A percentile compares a stretch with the other conserved stretches of the same genome.
Evolutionary conservation across 805 yeast genomes (phyloP).

Genomic region (Peterozyma xylosa): DNA sequence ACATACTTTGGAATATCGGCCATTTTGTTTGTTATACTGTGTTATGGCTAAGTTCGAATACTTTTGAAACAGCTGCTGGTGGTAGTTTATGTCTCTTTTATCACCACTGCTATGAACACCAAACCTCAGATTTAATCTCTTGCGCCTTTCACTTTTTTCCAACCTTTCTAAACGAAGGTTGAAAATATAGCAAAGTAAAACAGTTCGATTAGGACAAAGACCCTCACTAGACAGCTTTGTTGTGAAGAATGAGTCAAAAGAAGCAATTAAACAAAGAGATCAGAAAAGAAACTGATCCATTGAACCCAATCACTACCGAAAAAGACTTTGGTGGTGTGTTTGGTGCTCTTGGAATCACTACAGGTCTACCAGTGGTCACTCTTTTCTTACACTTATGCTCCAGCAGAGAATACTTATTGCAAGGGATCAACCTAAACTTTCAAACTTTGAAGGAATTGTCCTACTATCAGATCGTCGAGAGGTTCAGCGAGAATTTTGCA

Average conservation of each 20-base stretch:
- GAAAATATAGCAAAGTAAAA: too few relatives aligned
- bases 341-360: conserved; percentile 64
- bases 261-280: too few relatives aligned
- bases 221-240: too few relatives aligned
- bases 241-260: too few relatives aligned
- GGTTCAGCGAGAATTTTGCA: conserved; percentile 25
- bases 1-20: conserved; percentile 11
- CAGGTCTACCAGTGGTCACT: conserved; percentile 61
- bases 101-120: too few relatives aligned
- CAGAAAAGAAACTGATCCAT: neutral
- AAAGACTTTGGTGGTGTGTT: conserved; percentile 72
- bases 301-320: conserved; percentile 68
- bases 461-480: conserved; percentile 10
- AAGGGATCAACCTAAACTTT: conserved; percentile 39
- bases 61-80: neutral
- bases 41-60: neutral
- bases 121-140: too few relatives aligned
- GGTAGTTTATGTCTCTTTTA: too few relatives aligned
- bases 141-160: too few relatives aligned
- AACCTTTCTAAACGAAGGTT: too few relatives aligned
- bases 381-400: conserved; percentile 51
- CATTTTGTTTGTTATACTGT: conserved; percentile 3
- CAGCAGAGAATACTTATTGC: conserved; percentile 49
- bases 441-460: conserved; percentile 20
- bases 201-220: too few relatives aligned